phyloP scores from a whole-genome alignment of 1,139 yeast species.

The Kodamaea plutei region DNA sequence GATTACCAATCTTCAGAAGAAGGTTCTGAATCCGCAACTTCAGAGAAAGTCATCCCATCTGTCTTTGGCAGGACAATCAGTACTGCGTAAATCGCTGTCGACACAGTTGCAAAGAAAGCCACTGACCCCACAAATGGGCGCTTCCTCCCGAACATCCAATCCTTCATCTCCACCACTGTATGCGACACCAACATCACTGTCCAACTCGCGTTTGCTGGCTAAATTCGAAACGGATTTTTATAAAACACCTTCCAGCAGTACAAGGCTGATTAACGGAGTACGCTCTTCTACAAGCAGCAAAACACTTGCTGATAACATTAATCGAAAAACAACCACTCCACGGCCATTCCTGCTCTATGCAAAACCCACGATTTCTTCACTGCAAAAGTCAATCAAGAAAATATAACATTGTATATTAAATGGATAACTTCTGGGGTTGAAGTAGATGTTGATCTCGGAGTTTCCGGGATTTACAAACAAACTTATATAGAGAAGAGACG shows the following conservation, averaged over 20 bases:
- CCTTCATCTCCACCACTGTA: slow-evolving; percentile 7
- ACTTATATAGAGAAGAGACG: no score
- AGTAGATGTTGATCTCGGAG: no score
- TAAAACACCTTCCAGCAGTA: neutral
- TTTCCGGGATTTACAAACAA: no score
- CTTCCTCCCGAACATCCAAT: no score
- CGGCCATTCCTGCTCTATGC: slow-evolving; percentile 26
- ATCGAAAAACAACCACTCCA: slow-evolving; percentile 16
- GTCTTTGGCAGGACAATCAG: no score
- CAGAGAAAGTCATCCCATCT: slow-evolving; percentile 16
- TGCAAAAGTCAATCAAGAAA: slow-evolving; percentile 29
- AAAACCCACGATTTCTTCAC: slow-evolving; percentile 45
- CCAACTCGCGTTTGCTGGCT: slow-evolving; percentile 8
- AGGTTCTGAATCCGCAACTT: slow-evolving; percentile 11
- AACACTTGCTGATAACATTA: slow-evolving; percentile 6
- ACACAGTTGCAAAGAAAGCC: slow-evolving; percentile 10
- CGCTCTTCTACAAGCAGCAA: slow-evolving; percentile 1
- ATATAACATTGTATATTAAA: no score
- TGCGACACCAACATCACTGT: slow-evolving; percentile 8
- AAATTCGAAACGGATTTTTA: neutral
- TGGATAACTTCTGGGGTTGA: no score
- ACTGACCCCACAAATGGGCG: slow-evolving; percentile 6
- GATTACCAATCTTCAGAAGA: slow-evolving; percentile 15
- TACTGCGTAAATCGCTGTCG: slow-evolving; percentile 14
- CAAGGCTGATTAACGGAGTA: neutral